Evolutionary conservation across 2,329 filamentous ascomycete genomes (phyloP).

Genomic region (Diplodia scrobiculata): DNA sequence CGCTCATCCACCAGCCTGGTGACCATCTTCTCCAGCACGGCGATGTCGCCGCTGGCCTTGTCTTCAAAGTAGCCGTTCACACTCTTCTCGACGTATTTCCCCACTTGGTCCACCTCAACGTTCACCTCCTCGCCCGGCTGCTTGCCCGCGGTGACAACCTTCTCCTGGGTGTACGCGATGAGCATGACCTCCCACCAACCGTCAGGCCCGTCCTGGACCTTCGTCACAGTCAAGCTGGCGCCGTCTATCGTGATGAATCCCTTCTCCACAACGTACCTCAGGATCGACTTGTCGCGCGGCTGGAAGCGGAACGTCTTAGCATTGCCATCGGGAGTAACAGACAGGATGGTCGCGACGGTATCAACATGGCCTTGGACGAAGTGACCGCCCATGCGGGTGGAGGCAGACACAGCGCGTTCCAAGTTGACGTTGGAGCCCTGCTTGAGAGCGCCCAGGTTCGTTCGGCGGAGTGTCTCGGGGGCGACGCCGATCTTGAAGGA

Average conservation of each 20-base stretch:
- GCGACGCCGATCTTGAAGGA: conserved; percentile 90
- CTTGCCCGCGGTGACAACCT: conserved; percentile 81
- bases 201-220: conserved; percentile 74
- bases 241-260: conserved; percentile 94
- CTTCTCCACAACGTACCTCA: conserved; percentile 93
- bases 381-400: conserved; percentile 95
- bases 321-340: conserved; percentile 80
- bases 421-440: conserved; percentile 77
- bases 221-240: conserved; percentile 88
- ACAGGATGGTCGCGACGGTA: conserved; percentile 74
- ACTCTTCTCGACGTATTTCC: conserved; percentile 88
- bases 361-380: conserved; percentile 99
- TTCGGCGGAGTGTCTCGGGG: conserved; percentile 92
- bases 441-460: conserved; percentile 79
- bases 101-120: conserved; percentile 86
- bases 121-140: conserved; percentile 79
- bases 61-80: conserved; percentile 73
- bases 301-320: conserved; percentile 82
- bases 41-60: conserved; percentile 54
- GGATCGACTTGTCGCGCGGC: conserved; percentile 67
- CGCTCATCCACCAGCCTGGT: conserved; percentile 73
- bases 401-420: conserved; percentile 85
- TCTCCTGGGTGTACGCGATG: conserved; percentile 93
- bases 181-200: conserved; percentile 97
- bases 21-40: conserved; percentile 56